Evolutionary conservation across 148 eudicot species (phyloP).

Genomic region (Pouteria glomerata): DNA sequence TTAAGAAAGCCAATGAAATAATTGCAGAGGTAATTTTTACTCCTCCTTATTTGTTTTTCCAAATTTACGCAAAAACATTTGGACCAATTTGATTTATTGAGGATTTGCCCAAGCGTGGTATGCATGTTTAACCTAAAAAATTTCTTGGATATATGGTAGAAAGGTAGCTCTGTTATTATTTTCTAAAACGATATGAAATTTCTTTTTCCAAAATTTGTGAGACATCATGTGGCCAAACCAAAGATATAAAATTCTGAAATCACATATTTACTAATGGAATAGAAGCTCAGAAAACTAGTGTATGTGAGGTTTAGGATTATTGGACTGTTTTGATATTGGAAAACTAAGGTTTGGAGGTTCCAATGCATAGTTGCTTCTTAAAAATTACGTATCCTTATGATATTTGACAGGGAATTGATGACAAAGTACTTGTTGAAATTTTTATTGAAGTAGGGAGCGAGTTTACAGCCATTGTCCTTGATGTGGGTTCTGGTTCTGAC

Average conservation of each 20-base stretch:
- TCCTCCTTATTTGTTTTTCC: not conserved
- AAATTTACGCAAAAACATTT: not conserved
- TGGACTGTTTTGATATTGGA: not conserved
- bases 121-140: not conserved
- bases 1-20: constrained; percentile 49
- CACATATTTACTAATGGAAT: not conserved
- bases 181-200: not conserved
- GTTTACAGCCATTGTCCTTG: constrained; percentile 84
- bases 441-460: constrained; percentile 88
- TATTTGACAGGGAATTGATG: constrained; percentile 71
- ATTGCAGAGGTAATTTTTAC: constrained; percentile 51
- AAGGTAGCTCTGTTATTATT: not conserved
- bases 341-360: not conserved
- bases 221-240: not conserved
- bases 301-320: not conserved
- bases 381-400: not conserved
- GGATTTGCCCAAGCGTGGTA: not conserved
- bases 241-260: not conserved
- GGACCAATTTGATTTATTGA: not conserved
- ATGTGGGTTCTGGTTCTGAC: constrained; percentile 60
- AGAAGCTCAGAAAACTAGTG: not conserved
- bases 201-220: not conserved
- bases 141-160: not conserved
- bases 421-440: constrained; percentile 66
- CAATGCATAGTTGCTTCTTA: not conserved